Evolutionary conservation across 371 early-diverging fungal genomes (phyloP).

Genomic region (Batkoa obscura): DNA sequence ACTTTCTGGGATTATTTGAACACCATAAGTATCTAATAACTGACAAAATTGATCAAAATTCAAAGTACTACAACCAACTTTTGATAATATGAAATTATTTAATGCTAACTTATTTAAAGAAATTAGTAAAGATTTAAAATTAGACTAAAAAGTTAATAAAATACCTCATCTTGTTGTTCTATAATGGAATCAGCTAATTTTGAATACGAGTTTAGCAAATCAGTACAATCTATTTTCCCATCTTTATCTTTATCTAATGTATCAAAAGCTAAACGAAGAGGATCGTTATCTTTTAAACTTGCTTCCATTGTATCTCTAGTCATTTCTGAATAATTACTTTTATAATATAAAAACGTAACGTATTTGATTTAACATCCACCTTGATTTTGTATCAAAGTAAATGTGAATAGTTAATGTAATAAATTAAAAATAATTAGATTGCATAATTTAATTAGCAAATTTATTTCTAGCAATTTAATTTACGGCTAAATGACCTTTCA

Average conservation of each 20-base stretch:
- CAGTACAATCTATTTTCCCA: neutral
- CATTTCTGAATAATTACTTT: no score
- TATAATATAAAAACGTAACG: no score
- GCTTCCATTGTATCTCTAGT: no score
- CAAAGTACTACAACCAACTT: neutral
- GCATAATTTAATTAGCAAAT: no score
- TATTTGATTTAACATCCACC: no score
- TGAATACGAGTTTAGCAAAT: neutral
- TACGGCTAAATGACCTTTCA: no score
- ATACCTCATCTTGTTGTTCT: neutral
- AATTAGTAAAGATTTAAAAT: no score
- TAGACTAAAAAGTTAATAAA: neutral
- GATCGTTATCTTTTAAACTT: no score
- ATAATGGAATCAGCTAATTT: neutral
- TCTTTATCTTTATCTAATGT: conserved; percentile 1
- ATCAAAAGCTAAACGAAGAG: neutral
- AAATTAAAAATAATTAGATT: no score
- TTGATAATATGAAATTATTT: neutral
- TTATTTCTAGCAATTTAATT: no score
- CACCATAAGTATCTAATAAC: neutral
- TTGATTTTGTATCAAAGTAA: no score
- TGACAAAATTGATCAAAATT: neutral
- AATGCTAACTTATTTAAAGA: neutral
- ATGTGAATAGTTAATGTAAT: no score
- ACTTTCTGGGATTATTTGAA: neutral